Conservation (phyloP, 345 rosid genomes). For the Syzygium jambos region DNA sequence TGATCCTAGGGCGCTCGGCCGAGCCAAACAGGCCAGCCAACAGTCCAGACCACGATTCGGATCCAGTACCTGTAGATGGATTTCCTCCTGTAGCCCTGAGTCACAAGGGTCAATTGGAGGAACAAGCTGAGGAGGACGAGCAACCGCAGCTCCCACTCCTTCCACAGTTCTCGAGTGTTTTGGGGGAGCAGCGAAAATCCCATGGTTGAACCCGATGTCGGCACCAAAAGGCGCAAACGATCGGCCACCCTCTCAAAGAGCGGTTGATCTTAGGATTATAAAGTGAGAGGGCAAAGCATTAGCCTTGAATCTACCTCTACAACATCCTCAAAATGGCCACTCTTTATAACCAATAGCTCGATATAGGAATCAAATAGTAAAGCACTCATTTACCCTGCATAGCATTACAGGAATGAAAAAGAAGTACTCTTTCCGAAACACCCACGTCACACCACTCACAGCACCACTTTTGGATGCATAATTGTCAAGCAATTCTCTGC, state of each 20-base stretch:
- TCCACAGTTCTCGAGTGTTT: background rate
- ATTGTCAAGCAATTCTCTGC: fast-evolving
- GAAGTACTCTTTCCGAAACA: background rate
- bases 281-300: background rate
- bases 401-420: background rate
- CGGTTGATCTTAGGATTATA: fast-evolving
- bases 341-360: background rate
- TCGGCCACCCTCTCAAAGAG: background rate
- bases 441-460: fast-evolving
- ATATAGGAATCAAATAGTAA: background rate
- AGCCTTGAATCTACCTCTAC: background rate
- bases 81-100: constrained; percentile 5
- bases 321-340: background rate
- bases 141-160: constrained; percentile 15
- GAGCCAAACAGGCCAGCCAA: no score
- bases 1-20: no score
- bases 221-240: background rate
- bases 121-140: constrained; percentile 8
- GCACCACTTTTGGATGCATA: background rate
- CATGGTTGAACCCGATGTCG: background rate
- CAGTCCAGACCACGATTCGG: constrained; percentile 4
- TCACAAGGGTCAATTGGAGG: constrained; percentile 9
- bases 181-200: background rate
- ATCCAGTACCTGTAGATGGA: background rate
- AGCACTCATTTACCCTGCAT: background rate